These are phyloP conservation scores for Aspergillus incahuasiensis DNA, from an alignment of 495 filamentous ascomycete genomes.

Conservation along the genomic window DNA sequence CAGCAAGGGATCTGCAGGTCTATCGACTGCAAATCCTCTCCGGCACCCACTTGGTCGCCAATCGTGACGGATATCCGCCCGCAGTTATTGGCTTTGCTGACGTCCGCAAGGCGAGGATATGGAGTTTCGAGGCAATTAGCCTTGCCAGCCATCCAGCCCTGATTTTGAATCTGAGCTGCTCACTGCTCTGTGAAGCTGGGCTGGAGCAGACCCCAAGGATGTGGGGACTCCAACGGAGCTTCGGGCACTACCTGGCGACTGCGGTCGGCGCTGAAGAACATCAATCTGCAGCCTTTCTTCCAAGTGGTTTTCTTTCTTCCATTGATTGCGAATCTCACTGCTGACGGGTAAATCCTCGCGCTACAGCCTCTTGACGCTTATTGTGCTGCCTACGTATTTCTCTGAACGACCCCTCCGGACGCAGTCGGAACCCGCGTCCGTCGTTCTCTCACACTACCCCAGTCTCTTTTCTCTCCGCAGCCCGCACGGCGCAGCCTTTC, in stretches of 20 bases:
- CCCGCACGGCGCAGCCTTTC: background rate
- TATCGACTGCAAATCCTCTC: constrained; percentile 3
- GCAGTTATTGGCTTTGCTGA: background rate
- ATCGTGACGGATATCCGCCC: background rate
- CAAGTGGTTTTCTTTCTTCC: background rate
- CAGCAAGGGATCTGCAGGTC: constrained; percentile 3
- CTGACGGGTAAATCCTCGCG: background rate
- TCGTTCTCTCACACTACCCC: background rate
- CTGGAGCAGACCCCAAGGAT: background rate
- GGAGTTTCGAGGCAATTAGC: background rate
- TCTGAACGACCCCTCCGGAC: background rate
- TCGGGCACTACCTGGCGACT: constrained; percentile 8
- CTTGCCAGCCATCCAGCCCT: background rate
- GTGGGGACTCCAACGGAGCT: constrained; percentile 4
- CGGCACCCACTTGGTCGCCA: constrained; percentile 1
- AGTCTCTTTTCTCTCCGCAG: constrained; percentile 7
- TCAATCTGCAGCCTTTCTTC: constrained; percentile 4
- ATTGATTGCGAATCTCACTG: background rate
- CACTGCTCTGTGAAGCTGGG: background rate
- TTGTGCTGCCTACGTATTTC: constrained; percentile 4
- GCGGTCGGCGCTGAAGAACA: constrained; percentile 22
- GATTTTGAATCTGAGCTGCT: background rate
- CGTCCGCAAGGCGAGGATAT: background rate
- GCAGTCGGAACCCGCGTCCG: background rate
- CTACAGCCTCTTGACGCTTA: background rate